phyloP scores from a whole-genome alignment of 352 stramenopile genomes.

The Pythium monospermum region DNA sequence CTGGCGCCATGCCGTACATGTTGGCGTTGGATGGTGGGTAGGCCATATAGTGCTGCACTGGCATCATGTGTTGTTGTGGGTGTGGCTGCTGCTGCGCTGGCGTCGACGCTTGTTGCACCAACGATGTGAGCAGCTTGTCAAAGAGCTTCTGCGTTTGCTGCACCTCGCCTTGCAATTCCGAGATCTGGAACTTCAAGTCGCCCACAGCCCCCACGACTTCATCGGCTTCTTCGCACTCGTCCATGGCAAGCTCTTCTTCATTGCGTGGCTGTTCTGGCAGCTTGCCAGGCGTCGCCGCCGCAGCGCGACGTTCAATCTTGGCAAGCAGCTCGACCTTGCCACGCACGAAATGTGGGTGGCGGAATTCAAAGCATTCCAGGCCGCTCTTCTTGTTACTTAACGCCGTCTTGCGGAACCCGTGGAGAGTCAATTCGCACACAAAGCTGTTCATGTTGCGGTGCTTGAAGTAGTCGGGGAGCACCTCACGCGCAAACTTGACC shows the following conservation, averaged over 20 bases:
- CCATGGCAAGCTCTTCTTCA: background rate
- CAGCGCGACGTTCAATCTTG: slow-evolving; percentile 4
- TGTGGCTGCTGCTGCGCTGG: background rate
- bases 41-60: background rate
- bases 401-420: slow-evolving; percentile 38
- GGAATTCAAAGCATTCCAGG: slow-evolving; percentile 35
- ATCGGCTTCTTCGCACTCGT: background rate
- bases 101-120: slow-evolving; percentile 3
- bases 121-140: slow-evolving; percentile 11
- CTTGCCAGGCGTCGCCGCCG: background rate
- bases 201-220: background rate
- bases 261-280: background rate
- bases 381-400: slow-evolving; percentile 4
- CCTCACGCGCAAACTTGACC: slow-evolving; percentile 15
- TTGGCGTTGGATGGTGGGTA: background rate
- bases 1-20: background rate
- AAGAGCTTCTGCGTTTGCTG: slow-evolving; percentile 19
- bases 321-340: slow-evolving; percentile 23
- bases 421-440: slow-evolving; percentile 55
- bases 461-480: slow-evolving; percentile 48
- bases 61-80: slow-evolving; percentile 1
- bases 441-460: slow-evolving; percentile 47
- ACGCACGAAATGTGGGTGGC: slow-evolving; percentile 35
- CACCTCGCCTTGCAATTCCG: slow-evolving; percentile 12
- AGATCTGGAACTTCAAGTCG: slow-evolving; percentile 13